Evolutionary conservation across 2,329 filamentous ascomycete genomes (phyloP), one percentile per base, ranked within the genome.

Genomic region (Dendryphion nanum): DNA sequence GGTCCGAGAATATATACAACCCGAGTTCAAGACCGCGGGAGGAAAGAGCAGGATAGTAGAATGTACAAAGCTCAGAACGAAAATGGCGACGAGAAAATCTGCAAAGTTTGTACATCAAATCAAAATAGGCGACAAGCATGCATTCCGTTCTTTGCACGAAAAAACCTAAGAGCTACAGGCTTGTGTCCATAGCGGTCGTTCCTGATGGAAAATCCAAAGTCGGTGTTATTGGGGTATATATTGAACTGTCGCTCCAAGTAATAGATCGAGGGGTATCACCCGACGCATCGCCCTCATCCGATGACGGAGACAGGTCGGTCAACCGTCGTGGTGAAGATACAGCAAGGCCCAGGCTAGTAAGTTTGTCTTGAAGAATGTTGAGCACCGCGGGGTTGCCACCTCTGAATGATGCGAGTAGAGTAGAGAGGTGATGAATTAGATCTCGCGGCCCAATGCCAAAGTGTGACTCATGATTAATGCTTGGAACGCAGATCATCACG

Each of bases 401-500:
- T 31, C 60, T 47, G 31, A 62, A 64, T 1, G 51, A 50, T 10
- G 48, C 49, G 5, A 64, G 50, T 1, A 63, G 47, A 13, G 53
- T 48, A 1, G 59, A 54, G 6, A 64, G 50, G 4, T 56, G 58
- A 29, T 63, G 59, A 5, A 64, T 60, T 3, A 64, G 49, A 31
- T 64, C 59, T 39, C 60, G 47, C 5, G 60, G 60, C 2, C 60
- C 59, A 26, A 63, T 42, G 5, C 47, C 50, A 17, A 64, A 63
- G 13, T 50, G 44, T 1, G 59, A 49, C 30, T 60, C 53, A 38
- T 58, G 51, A 32, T 62, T 64, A 20, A 62, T 45, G 1, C 53
- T 49, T 0, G 60, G 60, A 40, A 64, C 59, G 19, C 58, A 63
- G 33, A 64, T 63, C 60, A 64, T 64, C 7, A 64, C 60, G 29